phyloP scores from a whole-genome alignment of 2,329 filamentous ascomycete genomes.

The Scedosporium aurantiacum region DNA sequence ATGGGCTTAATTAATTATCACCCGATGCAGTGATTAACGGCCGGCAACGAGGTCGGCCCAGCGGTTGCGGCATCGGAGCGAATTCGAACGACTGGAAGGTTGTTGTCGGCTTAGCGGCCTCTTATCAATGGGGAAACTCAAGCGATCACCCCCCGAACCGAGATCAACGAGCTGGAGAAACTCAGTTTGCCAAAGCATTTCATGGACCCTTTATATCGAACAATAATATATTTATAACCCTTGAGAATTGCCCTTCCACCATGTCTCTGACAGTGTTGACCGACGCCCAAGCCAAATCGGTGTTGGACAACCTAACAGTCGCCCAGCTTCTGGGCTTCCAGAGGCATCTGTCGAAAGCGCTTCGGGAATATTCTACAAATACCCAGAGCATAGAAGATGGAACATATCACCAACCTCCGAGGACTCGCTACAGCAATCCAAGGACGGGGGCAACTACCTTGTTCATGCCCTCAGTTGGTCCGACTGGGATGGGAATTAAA shows the following conservation, averaged over 20 bases:
- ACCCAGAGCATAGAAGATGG: constrained; percentile 30
- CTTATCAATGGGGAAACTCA: too few species aligned
- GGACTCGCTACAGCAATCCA: constrained; percentile 35
- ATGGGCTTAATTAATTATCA: too few species aligned
- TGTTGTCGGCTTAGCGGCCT: too few species aligned
- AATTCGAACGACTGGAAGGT: too few species aligned
- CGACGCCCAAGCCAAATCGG: constrained; percentile 41
- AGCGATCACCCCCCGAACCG: too few species aligned
- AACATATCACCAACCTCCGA: constrained; percentile 44
- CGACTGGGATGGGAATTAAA: constrained; percentile 57
- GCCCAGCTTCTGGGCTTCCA: constrained; percentile 44
- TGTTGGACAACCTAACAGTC: constrained; percentile 41
- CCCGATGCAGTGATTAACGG: too few species aligned
- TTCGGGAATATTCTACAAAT: constrained; percentile 52
- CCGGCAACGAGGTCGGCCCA: too few species aligned
- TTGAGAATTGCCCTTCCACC: constrained; percentile 9
- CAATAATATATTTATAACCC: too few species aligned
- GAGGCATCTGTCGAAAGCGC: constrained; percentile 34
- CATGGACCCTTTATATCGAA: too few species aligned
- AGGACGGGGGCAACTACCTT: constrained; percentile 48
- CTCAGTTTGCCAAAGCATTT: too few species aligned
- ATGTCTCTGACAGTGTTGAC: constrained; percentile 51
- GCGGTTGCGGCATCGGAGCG: too few species aligned
- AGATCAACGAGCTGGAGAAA: too few species aligned
- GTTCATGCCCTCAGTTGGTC: constrained; percentile 63